Percentiles rank a stretch among this genome's conserved stretches.
Evolutionary conservation across 2,329 filamentous ascomycete species (phyloP).

Genomic region (Diaporthe sp.): DNA sequence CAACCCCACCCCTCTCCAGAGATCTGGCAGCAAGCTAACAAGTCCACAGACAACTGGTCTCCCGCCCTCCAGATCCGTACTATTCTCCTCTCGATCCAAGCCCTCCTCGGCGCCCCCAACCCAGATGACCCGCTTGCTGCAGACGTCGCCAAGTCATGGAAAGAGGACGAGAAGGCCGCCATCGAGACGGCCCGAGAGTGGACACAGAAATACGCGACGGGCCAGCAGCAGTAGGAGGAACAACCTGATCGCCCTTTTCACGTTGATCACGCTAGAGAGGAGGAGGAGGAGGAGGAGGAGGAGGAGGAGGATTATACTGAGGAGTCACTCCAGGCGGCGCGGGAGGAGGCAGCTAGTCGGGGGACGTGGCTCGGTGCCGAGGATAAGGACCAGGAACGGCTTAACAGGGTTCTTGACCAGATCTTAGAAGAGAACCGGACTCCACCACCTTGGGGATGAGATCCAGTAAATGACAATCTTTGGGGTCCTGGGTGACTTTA

Average conservation of each 20-base stretch:
- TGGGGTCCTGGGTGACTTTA: not conserved
- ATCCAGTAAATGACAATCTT: not conserved
- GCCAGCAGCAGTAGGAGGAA: constrained; percentile 34
- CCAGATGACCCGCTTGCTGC: constrained; percentile 98
- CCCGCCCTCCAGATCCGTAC: constrained; percentile 97
- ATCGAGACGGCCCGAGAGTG: constrained; percentile 94
- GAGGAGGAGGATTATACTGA: not conserved
- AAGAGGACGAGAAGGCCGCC: constrained; percentile 92
- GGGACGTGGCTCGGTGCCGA: not conserved
- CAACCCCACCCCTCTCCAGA: not conserved
- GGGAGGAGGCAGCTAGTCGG: not conserved
- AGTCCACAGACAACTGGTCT: constrained; percentile 89
- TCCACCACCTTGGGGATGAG: not conserved
- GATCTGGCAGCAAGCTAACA: not conserved
- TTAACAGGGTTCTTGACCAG: constrained; percentile 1
- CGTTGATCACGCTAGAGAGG: not conserved
- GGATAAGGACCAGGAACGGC: not conserved
- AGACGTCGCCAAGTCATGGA: constrained; percentile 98
- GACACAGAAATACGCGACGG: constrained; percentile 83
- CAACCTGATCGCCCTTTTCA: not conserved
- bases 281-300: not conserved
- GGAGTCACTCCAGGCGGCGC: not conserved
- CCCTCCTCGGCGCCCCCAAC: constrained; percentile 94
- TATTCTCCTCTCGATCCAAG: constrained; percentile 98
- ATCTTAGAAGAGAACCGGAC: not conserved